Percentiles rank a stretch among this genome's conserved stretches.
Evolutionary conservation across 1,139 yeast species (phyloP).

Genomic region (Debaryomycetaceae sp.): DNA sequence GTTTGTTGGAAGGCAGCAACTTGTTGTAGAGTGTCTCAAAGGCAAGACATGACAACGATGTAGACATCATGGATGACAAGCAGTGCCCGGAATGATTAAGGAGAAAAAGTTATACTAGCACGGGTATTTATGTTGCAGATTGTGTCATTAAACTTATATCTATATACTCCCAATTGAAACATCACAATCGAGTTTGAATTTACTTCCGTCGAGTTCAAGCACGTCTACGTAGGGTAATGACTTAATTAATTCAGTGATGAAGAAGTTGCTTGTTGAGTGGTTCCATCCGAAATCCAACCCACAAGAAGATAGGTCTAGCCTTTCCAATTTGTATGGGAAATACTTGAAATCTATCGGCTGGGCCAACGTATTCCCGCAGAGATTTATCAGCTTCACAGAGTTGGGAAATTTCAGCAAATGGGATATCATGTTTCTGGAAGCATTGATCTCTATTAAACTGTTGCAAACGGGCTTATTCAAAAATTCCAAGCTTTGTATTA

Average conservation of each 20-base stretch:
- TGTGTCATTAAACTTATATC: neutral
- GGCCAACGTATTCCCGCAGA: constrained; percentile 19
- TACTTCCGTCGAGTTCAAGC: neutral
- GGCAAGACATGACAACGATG: constrained; percentile 38
- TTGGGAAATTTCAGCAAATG: constrained; percentile 12
- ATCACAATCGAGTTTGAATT: neutral
- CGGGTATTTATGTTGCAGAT: neutral
- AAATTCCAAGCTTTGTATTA: constrained; percentile 10
- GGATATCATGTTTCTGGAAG: constrained; percentile 22
- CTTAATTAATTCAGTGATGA: neutral
- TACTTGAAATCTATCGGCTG: constrained; percentile 6
- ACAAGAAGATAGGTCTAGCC: constrained; percentile 17
- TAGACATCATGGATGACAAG: constrained; percentile 17
- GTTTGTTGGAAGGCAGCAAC: constrained; percentile 13
- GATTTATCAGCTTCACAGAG: constrained; percentile 11
- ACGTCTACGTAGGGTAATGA: neutral
- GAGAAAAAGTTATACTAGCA: neutral
- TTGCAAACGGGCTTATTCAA: constrained; percentile 7
- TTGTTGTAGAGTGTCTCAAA: constrained; percentile 31
- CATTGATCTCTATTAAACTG: constrained; percentile 14
- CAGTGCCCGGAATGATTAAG: neutral
- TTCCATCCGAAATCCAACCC: constrained; percentile 1
- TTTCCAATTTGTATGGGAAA: constrained; percentile 12
- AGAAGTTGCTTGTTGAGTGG: neutral
- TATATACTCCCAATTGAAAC: neutral